Evolutionary conservation across 192 early-diverging fungal genomes (phyloP).

Genomic region (Entomortierella chlamydospora): DNA sequence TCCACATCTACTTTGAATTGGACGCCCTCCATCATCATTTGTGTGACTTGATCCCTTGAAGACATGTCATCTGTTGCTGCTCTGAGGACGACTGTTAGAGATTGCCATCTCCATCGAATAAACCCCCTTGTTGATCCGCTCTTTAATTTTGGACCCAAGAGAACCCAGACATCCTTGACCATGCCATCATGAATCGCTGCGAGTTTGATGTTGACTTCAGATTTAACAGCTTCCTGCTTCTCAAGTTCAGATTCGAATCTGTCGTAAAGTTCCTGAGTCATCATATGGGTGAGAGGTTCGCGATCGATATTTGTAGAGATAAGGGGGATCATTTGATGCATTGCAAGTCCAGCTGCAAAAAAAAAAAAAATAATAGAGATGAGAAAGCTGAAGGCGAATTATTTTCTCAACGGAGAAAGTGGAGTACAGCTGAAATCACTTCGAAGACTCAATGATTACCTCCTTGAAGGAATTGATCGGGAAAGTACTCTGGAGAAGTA

Average conservation of each 20-base stretch:
- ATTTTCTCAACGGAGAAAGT: too few relatives aligned
- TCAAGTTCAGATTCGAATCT: constrained; percentile 29
- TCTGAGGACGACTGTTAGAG: constrained; percentile 27
- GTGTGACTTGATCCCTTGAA: constrained; percentile 53
- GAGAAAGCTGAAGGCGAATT: too few relatives aligned
- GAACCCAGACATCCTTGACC: constrained; percentile 62
- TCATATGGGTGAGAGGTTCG: constrained; percentile 20
- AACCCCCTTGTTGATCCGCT: constrained; percentile 46
- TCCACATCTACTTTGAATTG: constrained; percentile 62
- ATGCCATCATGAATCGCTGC: constrained; percentile 60
- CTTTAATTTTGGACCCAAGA: constrained; percentile 45
- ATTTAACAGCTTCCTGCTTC: constrained; percentile 33
- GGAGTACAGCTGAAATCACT: too few relatives aligned
- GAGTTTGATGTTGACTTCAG: constrained; percentile 52
- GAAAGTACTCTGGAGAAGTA: constrained; percentile 57
- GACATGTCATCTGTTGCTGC: constrained; percentile 51
- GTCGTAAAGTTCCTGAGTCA: constrained; percentile 57
- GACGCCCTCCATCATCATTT: constrained; percentile 61
- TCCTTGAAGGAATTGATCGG: constrained; percentile 63
- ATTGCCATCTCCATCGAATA: constrained; percentile 51
- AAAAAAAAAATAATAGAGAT: neutral
- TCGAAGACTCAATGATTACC: constrained; percentile 27
- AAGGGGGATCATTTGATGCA: constrained; percentile 32
- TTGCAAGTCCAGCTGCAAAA: constrained; percentile 37
- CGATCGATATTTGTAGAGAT: constrained; percentile 28